Percentiles rank a stretch among this genome's conserved stretches.
These are phyloP conservation scores for Orbilia blumenaviensis DNA, from an alignment of 2,329 filamentous ascomycete species.

Conservation along the genomic window DNA sequence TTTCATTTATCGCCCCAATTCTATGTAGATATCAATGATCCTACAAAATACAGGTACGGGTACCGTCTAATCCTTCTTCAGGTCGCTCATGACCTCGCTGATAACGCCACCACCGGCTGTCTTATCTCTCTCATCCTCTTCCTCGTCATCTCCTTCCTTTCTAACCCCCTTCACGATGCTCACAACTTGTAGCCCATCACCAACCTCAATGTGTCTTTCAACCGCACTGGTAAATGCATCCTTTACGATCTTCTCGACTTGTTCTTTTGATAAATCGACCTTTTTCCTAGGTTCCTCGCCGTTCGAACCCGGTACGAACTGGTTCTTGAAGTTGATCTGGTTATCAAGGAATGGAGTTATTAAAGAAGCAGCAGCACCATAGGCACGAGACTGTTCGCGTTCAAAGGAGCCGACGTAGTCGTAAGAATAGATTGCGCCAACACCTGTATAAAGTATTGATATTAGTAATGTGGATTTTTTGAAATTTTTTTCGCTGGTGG, in stretches of 20 bases:
- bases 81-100: constrained; percentile 36
- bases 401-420: constrained; percentile 98
- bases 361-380: constrained; percentile 87
- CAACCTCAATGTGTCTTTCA: constrained; percentile 98
- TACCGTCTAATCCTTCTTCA: constrained; percentile 49
- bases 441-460: constrained; percentile 70
- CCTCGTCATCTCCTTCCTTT: constrained; percentile 31
- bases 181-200: constrained; percentile 94
- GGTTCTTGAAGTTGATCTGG: constrained; percentile 96
- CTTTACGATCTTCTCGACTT: constrained; percentile 87
- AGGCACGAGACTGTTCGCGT: constrained; percentile 92
- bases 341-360: constrained; percentile 99
- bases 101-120: constrained; percentile 40
- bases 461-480: neutral
- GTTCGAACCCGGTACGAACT: constrained; percentile 86
- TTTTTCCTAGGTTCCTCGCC: constrained; percentile 70
- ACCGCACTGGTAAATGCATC: constrained; percentile 98
- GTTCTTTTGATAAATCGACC: constrained; percentile 74
- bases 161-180: constrained; percentile 71
- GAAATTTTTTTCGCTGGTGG: neutral
- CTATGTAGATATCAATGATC: neutral
- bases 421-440: constrained; percentile 94
- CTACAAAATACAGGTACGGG: neutral
- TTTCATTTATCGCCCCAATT: neutral
- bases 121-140: constrained; percentile 35